Base-by-base conservation (phyloP, 352 stramenopile genomes). In the Globisporangium cederbergense region DNA sequence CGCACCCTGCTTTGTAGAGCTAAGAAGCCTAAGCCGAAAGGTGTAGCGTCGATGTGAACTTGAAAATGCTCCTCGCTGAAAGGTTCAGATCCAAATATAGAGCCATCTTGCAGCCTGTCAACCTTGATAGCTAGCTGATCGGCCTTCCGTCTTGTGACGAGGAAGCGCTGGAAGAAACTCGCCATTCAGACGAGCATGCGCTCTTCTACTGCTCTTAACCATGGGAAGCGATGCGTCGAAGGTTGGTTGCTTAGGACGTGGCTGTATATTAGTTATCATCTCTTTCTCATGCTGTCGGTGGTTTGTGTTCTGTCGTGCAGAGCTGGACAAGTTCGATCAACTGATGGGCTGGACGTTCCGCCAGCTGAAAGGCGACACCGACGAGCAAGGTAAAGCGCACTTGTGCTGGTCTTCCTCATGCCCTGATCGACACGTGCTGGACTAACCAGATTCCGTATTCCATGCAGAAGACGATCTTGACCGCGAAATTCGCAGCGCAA, bases 321-420 rank as follows among this genome's bases (percentile, higher is more conserved):
- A 91, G 11, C 66, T 91, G 13, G 72, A 78, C 30, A 76, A 59
- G 30, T 91, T 91, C 58, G 80, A 74, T 8, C 64, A 86, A 8
- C 51, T 64, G 42, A 89, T 89, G 81, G 82, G 82, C 32, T 91
- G 78, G 80, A 70, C 67, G 1, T 86, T 90, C 52, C 77, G 56
- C 14, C 64, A 85, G 43, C 42, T 84, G 7, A 60, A 30, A 5
- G 34, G 50, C 25, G 42, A 65, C 14, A 11, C 7, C 28, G 56
- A 57, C 3, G 34, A 62, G 30, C 22, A 58, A 28, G 66, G 74
- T 78, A 66, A 14, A 14, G 8, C 20, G 32, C 7, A 40, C 8
- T 10, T 25, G 18, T 36, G 20, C 28, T 6, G 2, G 14, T 28
- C 36, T 7, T 42, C 38, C 25, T 28, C 25, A 28, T 28, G 25